Conservation (phyloP, 169 alveolate genomes). For the Babesia caballi region DNA sequence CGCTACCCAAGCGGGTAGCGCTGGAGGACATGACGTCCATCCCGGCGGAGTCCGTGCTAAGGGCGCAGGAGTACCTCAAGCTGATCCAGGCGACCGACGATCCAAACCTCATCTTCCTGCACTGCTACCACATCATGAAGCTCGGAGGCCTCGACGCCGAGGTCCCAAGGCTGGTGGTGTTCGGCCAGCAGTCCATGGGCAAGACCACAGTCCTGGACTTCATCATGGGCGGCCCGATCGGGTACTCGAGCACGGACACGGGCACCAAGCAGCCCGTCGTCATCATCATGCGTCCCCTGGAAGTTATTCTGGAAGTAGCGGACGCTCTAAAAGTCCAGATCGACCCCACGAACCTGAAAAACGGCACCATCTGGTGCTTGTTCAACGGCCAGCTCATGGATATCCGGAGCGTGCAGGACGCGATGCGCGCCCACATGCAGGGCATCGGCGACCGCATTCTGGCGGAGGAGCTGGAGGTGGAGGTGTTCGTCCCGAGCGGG, state of each 20-base stretch:
- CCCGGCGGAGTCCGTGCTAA: slow-evolving; percentile 34
- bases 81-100: slow-evolving; percentile 66
- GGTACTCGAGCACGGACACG: slow-evolving; percentile 85
- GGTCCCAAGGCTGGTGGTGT: slow-evolving; percentile 86
- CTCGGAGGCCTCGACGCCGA: slow-evolving; percentile 84
- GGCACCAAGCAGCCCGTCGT: slow-evolving; percentile 88
- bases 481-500: slow-evolving; percentile 82
- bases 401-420: slow-evolving; percentile 77
- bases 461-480: slow-evolving; percentile 81
- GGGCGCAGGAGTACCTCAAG: slow-evolving; percentile 62
- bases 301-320: slow-evolving; percentile 25
- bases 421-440: slow-evolving; percentile 78
- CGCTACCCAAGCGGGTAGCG: background rate
- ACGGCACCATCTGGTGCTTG: slow-evolving; percentile 31
- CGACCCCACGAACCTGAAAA: background rate
- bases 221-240: slow-evolving; percentile 89
- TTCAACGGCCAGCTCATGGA: slow-evolving; percentile 68
- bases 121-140: slow-evolving; percentile 81
- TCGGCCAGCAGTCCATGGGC: slow-evolving; percentile 90
- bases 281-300: slow-evolving; percentile 75
- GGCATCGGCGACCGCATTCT: slow-evolving; percentile 72
- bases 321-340: slow-evolving; percentile 4
- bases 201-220: slow-evolving; percentile 85
- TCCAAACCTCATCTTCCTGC: slow-evolving; percentile 76
- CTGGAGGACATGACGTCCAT: slow-evolving; percentile 60